Evolutionary conservation across 495 filamentous ascomycete genomes (phyloP), one percentile per base, ranked within the genome.

Genomic region (Aspergillus homomorphus): DNA sequence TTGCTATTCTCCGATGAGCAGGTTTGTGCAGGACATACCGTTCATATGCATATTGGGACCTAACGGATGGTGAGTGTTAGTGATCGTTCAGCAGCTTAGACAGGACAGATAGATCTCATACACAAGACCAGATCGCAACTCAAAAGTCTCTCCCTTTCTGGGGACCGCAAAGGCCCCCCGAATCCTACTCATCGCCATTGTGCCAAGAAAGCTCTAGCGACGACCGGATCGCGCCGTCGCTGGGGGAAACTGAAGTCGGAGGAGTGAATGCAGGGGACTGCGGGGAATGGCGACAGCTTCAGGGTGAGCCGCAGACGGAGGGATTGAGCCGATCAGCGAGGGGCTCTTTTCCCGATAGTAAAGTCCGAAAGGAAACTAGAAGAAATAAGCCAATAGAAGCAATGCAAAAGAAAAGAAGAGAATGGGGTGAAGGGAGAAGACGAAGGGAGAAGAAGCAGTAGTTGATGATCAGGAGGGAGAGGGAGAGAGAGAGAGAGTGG

Each of bases 31-130:
- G 15, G 21, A 66, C 77, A 62, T 77, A 88, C 85, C 87, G 85
- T 82, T 99, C 94, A 73, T 95, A 96, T 57, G 95, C 94, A 87
- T 98, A 99, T 77, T 99, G 94, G 55, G 94, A 99, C 50, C 82
- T 85, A 54, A 54, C 16, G 21, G 38, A 42, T 19, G 10, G 10
- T 2, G 33, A 38, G 15, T 20, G 69, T 76, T 58, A 77, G 73
- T 58, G 65, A 62, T 26, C 43, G 53, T 26, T 28, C 5, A 56
- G 53, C 55, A 42, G 58, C 21, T 45, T 41, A 48, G 50, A 65
- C 53, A 55, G 59, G 54, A 63, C 33, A 38, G 4, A 38, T 38
- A 38, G 51, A 55, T 57, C 51, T 21, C 83, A 66, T 82, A 86
- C 77, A 98, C 95, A 68, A 99, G 80, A 56, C 94, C 94, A 61